Base-by-base conservation (phyloP, 2,329 filamentous ascomycete genomes). In the Zymoseptoria ardabiliae region DNA sequence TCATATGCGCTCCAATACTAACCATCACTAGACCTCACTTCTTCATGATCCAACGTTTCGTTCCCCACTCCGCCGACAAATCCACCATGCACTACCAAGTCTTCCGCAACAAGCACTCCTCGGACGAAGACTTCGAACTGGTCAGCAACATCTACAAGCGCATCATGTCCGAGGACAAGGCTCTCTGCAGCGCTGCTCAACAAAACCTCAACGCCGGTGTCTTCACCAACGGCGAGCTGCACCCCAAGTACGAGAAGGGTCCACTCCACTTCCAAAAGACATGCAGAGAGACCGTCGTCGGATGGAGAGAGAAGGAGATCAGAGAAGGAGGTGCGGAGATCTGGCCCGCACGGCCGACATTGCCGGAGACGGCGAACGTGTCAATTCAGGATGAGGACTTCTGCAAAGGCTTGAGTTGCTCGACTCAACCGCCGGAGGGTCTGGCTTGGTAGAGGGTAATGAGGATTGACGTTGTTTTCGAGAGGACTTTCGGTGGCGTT, bases 131-230 rank as follows among this genome's bases (percentile, higher is more conserved):
- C 60, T 87, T 86, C 68, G 72, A 77, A 13, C 71, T 76, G 56
- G 82, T 86, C 71, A 79, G 78, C 70, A 72, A 81, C 52, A 82
- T 86, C 66, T 87, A 86, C 75, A 83, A 83, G 72, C 80, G 81
- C 48, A 79, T 87, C 71, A 82, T 86, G 81, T 77, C 78, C 1
- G 85, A 87, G 71, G 85, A 87, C 74, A 86, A 86, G 68, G 76
- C 80, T 8, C 79, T 87, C 23, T 87, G 84, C 74, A 75, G 79
- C 64, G 78, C 77, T 11, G 79, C 82, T 1, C 84, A 87, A 68
- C 78, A 76, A 70, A 87, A 87, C 70, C 76, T 87, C 65, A 82
- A 84, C 69, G 77, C 81, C 0, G 83, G 83, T 7, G 77, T 86
- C 55, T 87, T 85, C 60, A 74, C 84, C 69, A 86, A 83, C 66